phyloP scores from a whole-genome alignment of 2,329 filamentous ascomycete species.

The Arthrinium phaeospermum region DNA sequence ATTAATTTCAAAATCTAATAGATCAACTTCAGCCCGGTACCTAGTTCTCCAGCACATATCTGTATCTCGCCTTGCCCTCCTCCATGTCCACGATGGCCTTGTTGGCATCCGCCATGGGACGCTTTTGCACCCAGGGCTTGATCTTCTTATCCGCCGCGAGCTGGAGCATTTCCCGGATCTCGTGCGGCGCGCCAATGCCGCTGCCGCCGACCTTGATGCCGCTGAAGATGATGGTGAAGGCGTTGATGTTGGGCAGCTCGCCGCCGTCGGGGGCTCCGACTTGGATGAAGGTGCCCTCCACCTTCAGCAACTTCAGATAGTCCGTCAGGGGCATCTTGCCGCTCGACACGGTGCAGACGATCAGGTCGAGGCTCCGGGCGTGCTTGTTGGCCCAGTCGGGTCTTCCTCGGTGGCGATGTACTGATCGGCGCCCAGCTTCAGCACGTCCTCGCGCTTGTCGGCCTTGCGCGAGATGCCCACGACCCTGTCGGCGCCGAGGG shows the following conservation, averaged over 20 bases:
- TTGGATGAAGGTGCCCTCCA: conserved; percentile 65
- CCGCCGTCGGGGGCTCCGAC: conserved; percentile 45
- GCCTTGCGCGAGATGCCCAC: conserved; percentile 21
- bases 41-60: conserved; percentile 40
- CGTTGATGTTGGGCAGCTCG: conserved; percentile 18
- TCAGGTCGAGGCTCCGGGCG: conserved; percentile 15
- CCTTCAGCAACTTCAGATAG: conserved; percentile 62
- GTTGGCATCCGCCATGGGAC: conserved; percentile 56
- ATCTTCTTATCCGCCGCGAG: conserved; percentile 57
- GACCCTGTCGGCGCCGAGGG: conserved; percentile 20
- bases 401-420: conserved; percentile 20
- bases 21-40: no score
- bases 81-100: conserved; percentile 57
- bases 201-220: conserved; percentile 48
- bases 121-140: conserved; percentile 55
- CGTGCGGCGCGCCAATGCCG: conserved; percentile 48
- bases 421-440: conserved; percentile 19
- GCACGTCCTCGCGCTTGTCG: conserved; percentile 18
- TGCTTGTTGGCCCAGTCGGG: conserved; percentile 15
- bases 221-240: conserved; percentile 14
- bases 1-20: not conserved
- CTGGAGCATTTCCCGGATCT: conserved; percentile 60
- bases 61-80: conserved; percentile 49
- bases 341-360: conserved; percentile 22
- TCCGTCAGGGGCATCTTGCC: conserved; percentile 60